phyloP scores from a whole-genome alignment of 1,284 basidiomycete species.

The Trichosporon sp. region DNA sequence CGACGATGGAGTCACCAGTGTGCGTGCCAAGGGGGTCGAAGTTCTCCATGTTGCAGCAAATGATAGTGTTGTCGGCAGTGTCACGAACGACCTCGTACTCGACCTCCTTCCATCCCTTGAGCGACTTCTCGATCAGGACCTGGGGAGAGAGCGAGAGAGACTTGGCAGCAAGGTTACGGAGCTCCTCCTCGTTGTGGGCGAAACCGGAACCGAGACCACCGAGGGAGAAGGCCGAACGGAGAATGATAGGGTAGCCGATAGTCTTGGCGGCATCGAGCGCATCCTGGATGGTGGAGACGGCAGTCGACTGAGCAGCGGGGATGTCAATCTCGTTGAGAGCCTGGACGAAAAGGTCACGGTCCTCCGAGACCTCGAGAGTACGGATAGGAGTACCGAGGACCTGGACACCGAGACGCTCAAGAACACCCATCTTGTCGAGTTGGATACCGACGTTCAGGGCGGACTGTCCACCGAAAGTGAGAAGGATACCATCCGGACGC shows the following conservation, averaged over 20 bases:
- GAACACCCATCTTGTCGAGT: conserved; percentile 94
- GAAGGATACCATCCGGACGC: conserved; percentile 90
- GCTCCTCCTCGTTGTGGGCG: conserved; percentile 88
- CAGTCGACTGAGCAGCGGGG: conserved; percentile 92
- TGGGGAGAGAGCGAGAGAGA: conserved; percentile 88
- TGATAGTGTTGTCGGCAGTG: conserved; percentile 90
- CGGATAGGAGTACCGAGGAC: conserved; percentile 94
- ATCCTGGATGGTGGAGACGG: conserved; percentile 90
- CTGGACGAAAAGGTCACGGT: conserved; percentile 94
- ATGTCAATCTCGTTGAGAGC: conserved; percentile 98
- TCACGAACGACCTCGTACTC: conserved; percentile 99
- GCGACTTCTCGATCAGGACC: conserved; percentile 92
- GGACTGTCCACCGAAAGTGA: conserved; percentile 97
- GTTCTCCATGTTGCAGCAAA: conserved; percentile 99
- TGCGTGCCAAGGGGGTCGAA: conserved; percentile 98
- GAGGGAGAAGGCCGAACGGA: conserved; percentile 95
- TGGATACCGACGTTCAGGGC: conserved; percentile 97
- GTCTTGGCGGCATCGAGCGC: conserved; percentile 83
- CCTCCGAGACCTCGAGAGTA: conserved; percentile 93
- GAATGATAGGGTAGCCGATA: conserved; percentile 97
- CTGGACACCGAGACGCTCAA: conserved; percentile 88
- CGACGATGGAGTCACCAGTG: conserved; percentile 99
- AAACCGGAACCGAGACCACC: conserved; percentile 99
- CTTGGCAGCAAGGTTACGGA: conserved; percentile 89
- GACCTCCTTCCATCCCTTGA: conserved; percentile 99